Percentiles rank a stretch among this genome's conserved stretches.
These are phyloP conservation scores for Tripterygium wilfordii DNA, from an alignment of 177 flowering plant species.

Conservation along the genomic window DNA sequence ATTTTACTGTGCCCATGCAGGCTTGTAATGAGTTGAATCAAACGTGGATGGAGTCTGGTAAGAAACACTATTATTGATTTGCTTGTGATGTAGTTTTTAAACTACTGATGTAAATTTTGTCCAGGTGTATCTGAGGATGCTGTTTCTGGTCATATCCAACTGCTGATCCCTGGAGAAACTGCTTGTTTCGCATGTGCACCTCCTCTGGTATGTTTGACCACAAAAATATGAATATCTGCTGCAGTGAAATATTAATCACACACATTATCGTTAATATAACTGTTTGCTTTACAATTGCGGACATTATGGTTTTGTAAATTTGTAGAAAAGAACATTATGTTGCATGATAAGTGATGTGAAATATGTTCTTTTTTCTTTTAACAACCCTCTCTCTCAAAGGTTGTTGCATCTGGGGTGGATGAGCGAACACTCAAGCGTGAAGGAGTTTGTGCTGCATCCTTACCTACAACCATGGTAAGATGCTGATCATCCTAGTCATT, in stretches of 20 bases:
- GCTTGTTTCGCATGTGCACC: constrained; percentile 99
- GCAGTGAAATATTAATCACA: too few species aligned
- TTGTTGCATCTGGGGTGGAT: constrained; percentile 99
- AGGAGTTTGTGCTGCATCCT: constrained; percentile 98
- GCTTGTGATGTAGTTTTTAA: neutral
- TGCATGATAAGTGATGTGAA: neutral
- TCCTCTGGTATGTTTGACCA: constrained; percentile 65
- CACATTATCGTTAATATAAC: too few species aligned
- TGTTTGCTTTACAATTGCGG: neutral
- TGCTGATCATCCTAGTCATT: neutral
- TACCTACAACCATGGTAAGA: constrained; percentile 95
- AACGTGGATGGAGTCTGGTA: constrained; percentile 99
- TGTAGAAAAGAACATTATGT: neutral
- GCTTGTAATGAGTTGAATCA: constrained; percentile 96
- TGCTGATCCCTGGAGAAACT: constrained; percentile 94
- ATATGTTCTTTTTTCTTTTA: neutral
- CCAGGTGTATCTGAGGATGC: constrained; percentile 99
- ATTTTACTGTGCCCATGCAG: constrained; percentile 45
- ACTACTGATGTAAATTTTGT: constrained; percentile 8
- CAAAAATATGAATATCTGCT: neutral
- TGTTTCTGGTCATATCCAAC: constrained; percentile 97
- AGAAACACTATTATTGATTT: constrained; percentile 7
- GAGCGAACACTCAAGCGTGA: constrained; percentile 98
- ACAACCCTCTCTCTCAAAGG: too few species aligned
- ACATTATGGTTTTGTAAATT: too few species aligned